Percentiles rank a stretch among this genome's conserved stretches.
These are phyloP conservation scores for Ophiostoma ips DNA, from an alignment of 2,329 filamentous ascomycete species.

Conservation along the genomic window DNA sequence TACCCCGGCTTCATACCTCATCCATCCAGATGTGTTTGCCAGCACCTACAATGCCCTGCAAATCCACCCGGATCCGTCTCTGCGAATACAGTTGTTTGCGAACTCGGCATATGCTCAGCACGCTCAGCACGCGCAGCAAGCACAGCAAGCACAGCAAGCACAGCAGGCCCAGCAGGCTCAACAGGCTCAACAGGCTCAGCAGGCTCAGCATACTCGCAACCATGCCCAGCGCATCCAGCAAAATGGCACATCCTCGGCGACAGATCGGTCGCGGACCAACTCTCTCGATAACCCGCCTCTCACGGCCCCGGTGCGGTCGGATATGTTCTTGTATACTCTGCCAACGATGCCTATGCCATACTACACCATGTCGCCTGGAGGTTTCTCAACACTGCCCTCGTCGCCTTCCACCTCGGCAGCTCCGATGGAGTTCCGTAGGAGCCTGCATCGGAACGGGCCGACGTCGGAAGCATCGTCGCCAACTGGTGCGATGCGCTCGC, in stretches of 20 bases:
- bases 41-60: constrained; percentile 21
- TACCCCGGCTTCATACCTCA: constrained; percentile 23
- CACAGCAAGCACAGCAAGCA: too few species aligned
- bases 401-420: constrained; percentile 34
- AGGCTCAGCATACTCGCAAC: constrained; percentile 23
- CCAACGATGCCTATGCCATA: constrained; percentile 28
- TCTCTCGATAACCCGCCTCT: constrained; percentile 49
- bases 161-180: too few species aligned
- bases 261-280: constrained; percentile 44
- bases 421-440: constrained; percentile 40
- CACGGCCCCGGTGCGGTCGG: constrained; percentile 42
- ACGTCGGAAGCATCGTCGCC: constrained; percentile 34
- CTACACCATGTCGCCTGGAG: constrained; percentile 23
- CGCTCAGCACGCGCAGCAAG: too few species aligned
- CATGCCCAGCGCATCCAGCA: constrained; percentile 30
- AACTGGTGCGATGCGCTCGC: constrained; percentile 45
- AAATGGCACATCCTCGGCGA: constrained; percentile 20
- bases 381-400: constrained; percentile 40
- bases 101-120: constrained; percentile 32
- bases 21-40: constrained; percentile 18
- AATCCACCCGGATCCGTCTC: constrained; percentile 25
- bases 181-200: too few species aligned
- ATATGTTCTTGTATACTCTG: constrained; percentile 39
- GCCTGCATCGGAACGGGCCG: constrained; percentile 39
- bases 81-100: constrained; percentile 33